A percentile compares a stretch with the other conserved stretches of the same genome.
Conservation (phyloP, 2,329 filamentous ascomycete species). For the Nothopassalora personata region DNA sequence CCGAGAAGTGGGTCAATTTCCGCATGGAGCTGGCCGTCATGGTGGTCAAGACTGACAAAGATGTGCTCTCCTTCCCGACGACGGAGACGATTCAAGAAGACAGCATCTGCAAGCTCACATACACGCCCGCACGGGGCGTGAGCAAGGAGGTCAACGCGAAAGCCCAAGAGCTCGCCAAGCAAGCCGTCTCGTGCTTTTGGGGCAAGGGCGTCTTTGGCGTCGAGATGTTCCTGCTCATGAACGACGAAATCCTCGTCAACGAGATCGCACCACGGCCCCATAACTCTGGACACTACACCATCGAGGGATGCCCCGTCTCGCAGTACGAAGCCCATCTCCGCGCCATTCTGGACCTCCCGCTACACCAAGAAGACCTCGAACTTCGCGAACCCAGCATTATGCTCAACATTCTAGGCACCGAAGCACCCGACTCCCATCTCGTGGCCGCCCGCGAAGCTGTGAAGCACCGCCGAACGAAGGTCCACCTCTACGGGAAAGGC, state of each 20-base stretch:
- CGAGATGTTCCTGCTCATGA: slow-evolving; percentile 82
- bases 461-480: slow-evolving; percentile 50
- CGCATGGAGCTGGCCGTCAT: slow-evolving; percentile 85
- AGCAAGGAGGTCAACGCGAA: slow-evolving; percentile 54
- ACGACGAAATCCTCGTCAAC: slow-evolving; percentile 70
- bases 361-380: slow-evolving; percentile 46
- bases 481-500: slow-evolving; percentile 90
- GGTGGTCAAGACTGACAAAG: slow-evolving; percentile 82
- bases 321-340: slow-evolving; percentile 89
- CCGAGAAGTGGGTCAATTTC: slow-evolving; percentile 85
- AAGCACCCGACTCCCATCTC: slow-evolving; percentile 59
- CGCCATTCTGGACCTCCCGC: slow-evolving; percentile 68
- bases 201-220: slow-evolving; percentile 94
- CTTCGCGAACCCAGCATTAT: slow-evolving; percentile 63
- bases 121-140: slow-evolving; percentile 73
- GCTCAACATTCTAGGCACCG: slow-evolving; percentile 74
- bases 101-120: slow-evolving; percentile 89
- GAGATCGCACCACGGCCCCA: slow-evolving; percentile 80
- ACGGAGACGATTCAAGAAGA: slow-evolving; percentile 96
- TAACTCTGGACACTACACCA: slow-evolving; percentile 93
- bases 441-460: slow-evolving; percentile 53
- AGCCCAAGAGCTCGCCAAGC: slow-evolving; percentile 71
- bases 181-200: slow-evolving; percentile 72
- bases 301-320: slow-evolving; percentile 82
- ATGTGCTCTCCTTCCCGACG: slow-evolving; percentile 70